Base-by-base conservation (phyloP, 768 basidiomycete genomes). In the Pleurotus ostreatus region DNA sequence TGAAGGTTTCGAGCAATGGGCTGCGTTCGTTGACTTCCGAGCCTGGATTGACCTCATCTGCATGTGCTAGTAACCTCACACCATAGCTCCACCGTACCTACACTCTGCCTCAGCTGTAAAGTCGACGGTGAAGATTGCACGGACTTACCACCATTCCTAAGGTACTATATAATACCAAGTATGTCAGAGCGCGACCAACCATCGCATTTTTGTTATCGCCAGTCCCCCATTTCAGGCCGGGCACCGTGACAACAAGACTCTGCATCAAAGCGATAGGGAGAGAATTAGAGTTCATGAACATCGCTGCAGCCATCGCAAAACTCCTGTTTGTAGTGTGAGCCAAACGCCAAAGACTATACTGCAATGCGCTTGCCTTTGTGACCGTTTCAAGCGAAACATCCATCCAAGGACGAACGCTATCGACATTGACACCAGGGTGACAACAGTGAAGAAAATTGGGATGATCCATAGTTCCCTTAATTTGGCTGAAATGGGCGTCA, bases 241-340 rank as follows among this genome's bases (percentile, higher is more conserved):
- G 86, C 0, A 96, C 92, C 11, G 90, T 88, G 55, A 88, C 72
- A 7, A 92, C 92, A 16, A 98, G 84, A 59, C 85, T 87, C 68
- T 97, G 89, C 85, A 98, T 92, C 30, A 99, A 77, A 0, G 96
- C 96, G 57, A 98, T 92, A 0, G 96, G 96, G 4, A 99, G 82
- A 0, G 92, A 92, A 67, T 98, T 98, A 2, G 90, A 92, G 69
- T 94, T 96, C 88, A 94, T 90, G 76, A 92, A 92, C 84, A 89
- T 92, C 25, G 89, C 78, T 0, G 89, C 86, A 0, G 90, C 89
- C 68, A 87, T 85, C 5, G 86, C 87, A 60, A 92, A 92, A 52
- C 80, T 85, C 66, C 89, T 91, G 62, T 6, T 23, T 38, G 1
- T 44, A 47, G 26, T 46, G n/a, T 34, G 43, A 46, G 41, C 18